A percentile compares a stretch with the other conserved stretches of the same genome.
Conservation (phyloP, 2,329 filamentous ascomycete species). For the Lasiodiplodia hormozganensis region DNA sequence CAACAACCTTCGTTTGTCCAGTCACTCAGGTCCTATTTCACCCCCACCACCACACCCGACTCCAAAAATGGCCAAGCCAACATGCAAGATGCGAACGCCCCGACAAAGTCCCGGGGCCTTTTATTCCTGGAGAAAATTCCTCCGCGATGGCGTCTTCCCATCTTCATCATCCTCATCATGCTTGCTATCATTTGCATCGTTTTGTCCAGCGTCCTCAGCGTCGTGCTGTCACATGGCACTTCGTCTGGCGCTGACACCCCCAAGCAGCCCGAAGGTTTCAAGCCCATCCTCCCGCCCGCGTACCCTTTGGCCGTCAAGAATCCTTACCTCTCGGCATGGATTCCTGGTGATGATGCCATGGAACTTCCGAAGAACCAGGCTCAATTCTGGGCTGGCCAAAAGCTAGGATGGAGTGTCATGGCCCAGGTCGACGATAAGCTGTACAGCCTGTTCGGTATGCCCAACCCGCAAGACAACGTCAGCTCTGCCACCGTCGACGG, state of each 20-base stretch:
- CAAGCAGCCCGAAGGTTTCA: conserved; percentile 29
- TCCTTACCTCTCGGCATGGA: conserved; percentile 53
- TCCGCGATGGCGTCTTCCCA: conserved; percentile 17
- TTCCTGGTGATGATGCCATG: conserved; percentile 48
- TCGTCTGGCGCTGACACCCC: background rate
- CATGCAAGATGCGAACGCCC: no score
- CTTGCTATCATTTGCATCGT: conserved; percentile 18
- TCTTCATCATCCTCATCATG: conserved; percentile 17
- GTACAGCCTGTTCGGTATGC: conserved; percentile 52
- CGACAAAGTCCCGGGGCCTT: background rate
- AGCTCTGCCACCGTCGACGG: conserved; percentile 43
- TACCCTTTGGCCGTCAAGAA: conserved; percentile 54
- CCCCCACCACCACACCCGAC: background rate
- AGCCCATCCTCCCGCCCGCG: conserved; percentile 48
- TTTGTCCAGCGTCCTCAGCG: conserved; percentile 19
- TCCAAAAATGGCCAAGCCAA: background rate
- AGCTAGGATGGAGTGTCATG: conserved; percentile 52
- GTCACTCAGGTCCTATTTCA: background rate
- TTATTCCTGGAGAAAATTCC: background rate
- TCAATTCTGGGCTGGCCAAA: conserved; percentile 53
- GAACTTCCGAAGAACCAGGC: conserved; percentile 46
- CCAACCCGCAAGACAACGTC: conserved; percentile 34
- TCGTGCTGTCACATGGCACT: conserved; percentile 15
- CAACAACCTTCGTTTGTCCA: background rate
- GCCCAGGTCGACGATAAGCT: conserved; percentile 47